Base-by-base conservation (phyloP, 352 stramenopile genomes). In the Phytophthora hibernalis region DNA sequence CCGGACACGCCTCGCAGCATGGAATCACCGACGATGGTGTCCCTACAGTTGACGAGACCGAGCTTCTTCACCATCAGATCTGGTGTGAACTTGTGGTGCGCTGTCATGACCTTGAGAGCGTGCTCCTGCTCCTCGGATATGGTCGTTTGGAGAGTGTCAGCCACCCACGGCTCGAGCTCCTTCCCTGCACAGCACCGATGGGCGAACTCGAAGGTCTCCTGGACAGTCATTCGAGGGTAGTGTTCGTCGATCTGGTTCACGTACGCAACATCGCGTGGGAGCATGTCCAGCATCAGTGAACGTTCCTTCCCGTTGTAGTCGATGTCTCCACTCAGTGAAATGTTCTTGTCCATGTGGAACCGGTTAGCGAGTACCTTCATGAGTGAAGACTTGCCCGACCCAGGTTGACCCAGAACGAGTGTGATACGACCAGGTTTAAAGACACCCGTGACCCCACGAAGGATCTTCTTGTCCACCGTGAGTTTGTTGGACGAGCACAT, bases 141-240 rank as follows among this genome's bases (percentile, higher is more conserved):
- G 47, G 52, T 63, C 38, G 54, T 70, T 51, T 86, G 31, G 28
- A 75, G 37, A 55, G 70, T 44, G 67, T 72, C 62, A 20, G 72
- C 60, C 74, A 77, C 61, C 83, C 61, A 82, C 68, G 37, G 57
- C 64, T 87, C 66, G 5, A 85, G 44, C 0, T 63, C 68, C 6
- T 66, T 60, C 11, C 76, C 76, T 5, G 63, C 48, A 18, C 72
- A 85, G 58, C 72, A 86, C 5, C 52, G 42, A 37, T 83, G 69
- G 4, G 81, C 79, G 22, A 90, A 90, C 62, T 80, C 47, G 56
- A 86, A 77, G 1, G 78, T 90, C 52, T 90, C 81, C 24, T 82
- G 66, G 1, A 87, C 81, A 0, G 79, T 87, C 68, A 87, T 61
- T 12, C 54, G 61, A 10, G 62, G 66, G 54, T 74, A 82, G 58